Conservation (phyloP, 2,329 filamentous ascomycete genomes). For the Trichophyton simii region DNA sequence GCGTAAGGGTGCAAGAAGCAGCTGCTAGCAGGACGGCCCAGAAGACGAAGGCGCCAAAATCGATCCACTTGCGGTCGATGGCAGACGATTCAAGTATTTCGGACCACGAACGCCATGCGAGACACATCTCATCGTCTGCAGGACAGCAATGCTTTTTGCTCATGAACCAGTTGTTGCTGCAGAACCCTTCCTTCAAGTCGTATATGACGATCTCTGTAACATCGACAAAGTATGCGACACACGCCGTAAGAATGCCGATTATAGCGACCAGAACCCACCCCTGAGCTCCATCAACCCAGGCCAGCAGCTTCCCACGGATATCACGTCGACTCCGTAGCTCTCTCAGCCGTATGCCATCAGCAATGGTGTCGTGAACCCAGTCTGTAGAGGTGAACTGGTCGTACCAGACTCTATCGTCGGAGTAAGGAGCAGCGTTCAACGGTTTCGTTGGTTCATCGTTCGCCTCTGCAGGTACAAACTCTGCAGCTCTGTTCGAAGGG, state of each 20-base stretch:
- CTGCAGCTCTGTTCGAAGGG: slow-evolving; percentile 47
- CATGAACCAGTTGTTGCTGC: slow-evolving; percentile 56
- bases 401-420: slow-evolving; percentile 91
- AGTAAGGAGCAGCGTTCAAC: slow-evolving; percentile 48
- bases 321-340: slow-evolving; percentile 69
- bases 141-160: slow-evolving; percentile 57
- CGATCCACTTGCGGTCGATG: slow-evolving; percentile 47
- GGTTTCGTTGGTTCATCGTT: slow-evolving; percentile 40
- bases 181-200: slow-evolving; percentile 86
- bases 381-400: slow-evolving; percentile 96
- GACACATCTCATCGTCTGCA: slow-evolving; percentile 39
- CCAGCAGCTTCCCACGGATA: slow-evolving; percentile 63
- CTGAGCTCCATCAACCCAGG: slow-evolving; percentile 74
- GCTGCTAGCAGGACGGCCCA: slow-evolving; percentile 59
- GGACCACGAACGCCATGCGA: slow-evolving; percentile 54
- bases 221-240: slow-evolving; percentile 79
- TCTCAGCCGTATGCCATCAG: slow-evolving; percentile 81
- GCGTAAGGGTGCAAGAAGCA: slow-evolving; percentile 63
- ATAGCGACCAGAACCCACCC: slow-evolving; percentile 90
- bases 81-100: slow-evolving; percentile 45
- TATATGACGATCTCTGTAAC: slow-evolving; percentile 75
- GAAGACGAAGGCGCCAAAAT: slow-evolving; percentile 63
- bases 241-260: slow-evolving; percentile 73
- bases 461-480: slow-evolving; percentile 48
- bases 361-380: slow-evolving; percentile 96